Evolutionary conservation across 345 rosid species (phyloP).

Genomic region (Aquilaria sinensis): DNA sequence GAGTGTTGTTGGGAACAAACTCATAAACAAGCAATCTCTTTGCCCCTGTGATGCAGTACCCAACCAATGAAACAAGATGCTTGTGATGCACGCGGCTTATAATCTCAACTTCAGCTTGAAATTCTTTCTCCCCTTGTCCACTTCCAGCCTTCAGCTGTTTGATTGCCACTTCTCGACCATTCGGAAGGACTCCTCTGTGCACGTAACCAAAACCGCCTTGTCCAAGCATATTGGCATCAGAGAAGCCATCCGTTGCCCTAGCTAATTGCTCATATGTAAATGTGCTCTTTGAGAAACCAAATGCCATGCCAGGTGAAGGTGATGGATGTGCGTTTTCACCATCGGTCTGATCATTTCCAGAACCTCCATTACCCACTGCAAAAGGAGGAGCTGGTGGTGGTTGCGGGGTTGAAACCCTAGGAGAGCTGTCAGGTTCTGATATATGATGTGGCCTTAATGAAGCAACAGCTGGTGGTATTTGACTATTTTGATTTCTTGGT

Average conservation of each 20-base stretch:
- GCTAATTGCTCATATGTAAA: constrained; percentile 33
- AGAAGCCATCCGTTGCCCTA: constrained; percentile 37
- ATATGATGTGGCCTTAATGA: neutral
- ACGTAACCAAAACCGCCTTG: constrained; percentile 50
- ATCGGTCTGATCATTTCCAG: constrained; percentile 7
- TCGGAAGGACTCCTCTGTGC: constrained; percentile 37
- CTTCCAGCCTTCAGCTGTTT: constrained; percentile 42
- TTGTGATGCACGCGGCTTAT: constrained; percentile 44
- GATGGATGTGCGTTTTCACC: constrained; percentile 26
- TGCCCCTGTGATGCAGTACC: constrained; percentile 38
- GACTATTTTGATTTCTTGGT: too few species aligned
- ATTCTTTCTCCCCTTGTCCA: constrained; percentile 38
- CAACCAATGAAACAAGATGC: constrained; percentile 43
- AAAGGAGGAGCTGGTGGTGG: constrained; percentile 12
- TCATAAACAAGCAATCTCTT: constrained; percentile 46
- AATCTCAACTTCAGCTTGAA: constrained; percentile 25
- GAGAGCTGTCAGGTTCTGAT: neutral
- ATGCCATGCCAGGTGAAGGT: constrained; percentile 42
- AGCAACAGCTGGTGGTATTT: constrained; percentile 8
- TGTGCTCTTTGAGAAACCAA: constrained; percentile 52
- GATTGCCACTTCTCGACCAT: constrained; percentile 39
- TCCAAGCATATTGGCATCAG: constrained; percentile 35
- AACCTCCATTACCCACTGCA: constrained; percentile 14
- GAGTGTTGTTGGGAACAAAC: constrained; percentile 41
- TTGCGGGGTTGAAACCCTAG: neutral